Evolutionary conservation across 140 eudicot species (phyloP), one percentile per base, ranked within the genome.

Genomic region (Bidens hawaiensis): DNA sequence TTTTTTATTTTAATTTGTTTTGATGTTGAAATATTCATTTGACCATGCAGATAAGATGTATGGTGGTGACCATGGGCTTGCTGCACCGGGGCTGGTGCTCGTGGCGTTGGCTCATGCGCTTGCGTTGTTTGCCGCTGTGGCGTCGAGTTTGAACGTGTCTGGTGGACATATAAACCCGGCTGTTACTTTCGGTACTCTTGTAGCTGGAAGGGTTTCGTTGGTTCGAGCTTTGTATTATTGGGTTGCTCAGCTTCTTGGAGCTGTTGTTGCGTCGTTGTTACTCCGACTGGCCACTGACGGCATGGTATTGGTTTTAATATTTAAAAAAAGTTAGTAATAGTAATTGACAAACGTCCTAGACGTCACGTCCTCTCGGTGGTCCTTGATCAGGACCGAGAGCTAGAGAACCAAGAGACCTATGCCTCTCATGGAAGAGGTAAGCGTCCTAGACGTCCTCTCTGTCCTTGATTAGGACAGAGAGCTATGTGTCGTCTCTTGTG

Each of bases 111-210:
- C 96, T 0, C 88, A 82, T 24, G 93, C 91, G 0, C 47, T 91
- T 0, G 64, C 96, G 0, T 60, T 87, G 25, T 91, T 91, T 23
- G 96, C 98, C 0, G 98, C 98, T 0, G 82, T 87, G 38, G 81
- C 98, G 0, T 69, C 98, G 1, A 83, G 95, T 57, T 66, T 87
- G 45, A 91, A 91, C 8, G 90, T 87, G 12, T 91, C 98, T 0
- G 98, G 98, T 0, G 97, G 97, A 10, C 97, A 90, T 30, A 59
- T 87, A 24, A 90, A 90, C 43, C 97, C 97, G 4, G 98, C 98
- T 0, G 96, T 91, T 26, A 87, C 98, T n/a, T 83, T 91, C 4
- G 98, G 93, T 18, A 83, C 96, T 1, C 81, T 91, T 1, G 82
- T 87, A 0, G 96, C 96, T 0, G 98, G 98, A 0, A 68, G 98